Evolutionary conservation across 208 protist species (phyloP).

Genomic region (Acanthamoeba royreba): DNA sequence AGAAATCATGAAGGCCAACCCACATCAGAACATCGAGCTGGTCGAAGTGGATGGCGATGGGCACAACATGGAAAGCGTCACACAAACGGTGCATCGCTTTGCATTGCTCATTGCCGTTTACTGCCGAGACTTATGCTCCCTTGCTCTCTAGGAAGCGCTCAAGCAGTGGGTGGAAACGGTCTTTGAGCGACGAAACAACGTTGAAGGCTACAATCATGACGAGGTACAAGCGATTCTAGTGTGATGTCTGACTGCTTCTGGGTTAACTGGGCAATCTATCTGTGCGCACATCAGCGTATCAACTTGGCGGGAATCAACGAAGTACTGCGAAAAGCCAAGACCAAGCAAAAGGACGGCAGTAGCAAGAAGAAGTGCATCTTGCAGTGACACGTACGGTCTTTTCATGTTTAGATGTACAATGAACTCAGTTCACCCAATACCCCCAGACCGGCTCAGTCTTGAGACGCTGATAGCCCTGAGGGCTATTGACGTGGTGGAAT

Average conservation of each 20-base stretch:
- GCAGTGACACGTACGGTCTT: too few relatives aligned
- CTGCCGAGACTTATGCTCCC: too few relatives aligned
- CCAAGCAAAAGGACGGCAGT: not conserved
- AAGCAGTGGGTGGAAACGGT: not conserved
- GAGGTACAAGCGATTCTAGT: too few relatives aligned
- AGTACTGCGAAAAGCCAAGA: not conserved
- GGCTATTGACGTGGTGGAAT: not conserved
- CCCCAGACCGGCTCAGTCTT: not conserved
- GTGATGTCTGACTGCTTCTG: not conserved
- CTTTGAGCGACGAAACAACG: not conserved
- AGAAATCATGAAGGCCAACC: not conserved
- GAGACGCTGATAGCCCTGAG: not conserved
- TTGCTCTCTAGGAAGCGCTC: not conserved
- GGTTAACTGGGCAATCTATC: too few relatives aligned
- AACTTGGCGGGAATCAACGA: not conserved
- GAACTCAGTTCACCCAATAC: not conserved
- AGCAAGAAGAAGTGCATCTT: not conserved
- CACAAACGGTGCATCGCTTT: not conserved
- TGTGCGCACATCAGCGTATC: not conserved
- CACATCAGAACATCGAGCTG: not conserved
- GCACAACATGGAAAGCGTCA: not conserved
- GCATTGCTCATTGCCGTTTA: too few relatives aligned
- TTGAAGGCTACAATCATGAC: not conserved
- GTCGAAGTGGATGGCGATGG: not conserved
- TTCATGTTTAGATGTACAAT: too few relatives aligned